These are phyloP conservation scores for Phaeomoniella chlamydospora DNA, from an alignment of 2,329 filamentous ascomycete species.

Conservation along the genomic window DNA sequence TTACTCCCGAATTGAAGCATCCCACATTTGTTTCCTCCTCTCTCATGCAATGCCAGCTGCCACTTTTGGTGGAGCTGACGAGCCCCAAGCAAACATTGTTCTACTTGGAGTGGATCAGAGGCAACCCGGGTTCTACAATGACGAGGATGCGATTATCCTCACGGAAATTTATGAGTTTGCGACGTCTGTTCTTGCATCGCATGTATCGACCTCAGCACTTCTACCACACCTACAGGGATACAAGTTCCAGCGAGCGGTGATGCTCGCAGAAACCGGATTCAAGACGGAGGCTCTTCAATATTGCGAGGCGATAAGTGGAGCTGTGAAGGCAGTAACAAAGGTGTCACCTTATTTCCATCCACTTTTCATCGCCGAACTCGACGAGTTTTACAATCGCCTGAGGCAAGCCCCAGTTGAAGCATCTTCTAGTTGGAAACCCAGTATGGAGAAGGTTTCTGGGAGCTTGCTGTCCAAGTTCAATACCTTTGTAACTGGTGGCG, in stretches of 20 bases:
- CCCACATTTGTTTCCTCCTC: conserved; percentile 88
- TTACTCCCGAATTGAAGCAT: conserved; percentile 81
- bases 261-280: conserved; percentile 70
- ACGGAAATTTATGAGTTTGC: conserved; percentile 94
- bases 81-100: conserved; percentile 63
- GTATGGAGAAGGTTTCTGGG: conserved; percentile 87
- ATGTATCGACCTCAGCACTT: conserved; percentile 36
- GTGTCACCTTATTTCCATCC: conserved; percentile 76
- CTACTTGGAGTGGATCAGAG: conserved; percentile 75
- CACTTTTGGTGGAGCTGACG: conserved; percentile 71
- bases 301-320: conserved; percentile 65
- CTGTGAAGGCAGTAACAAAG: conserved; percentile 68
- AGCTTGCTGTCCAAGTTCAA: conserved; percentile 88
- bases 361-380: conserved; percentile 58
- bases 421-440: conserved; percentile 80
- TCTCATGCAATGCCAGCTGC: conserved; percentile 45
- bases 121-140: conserved; percentile 54
- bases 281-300: conserved; percentile 78
- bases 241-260: conserved; percentile 77
- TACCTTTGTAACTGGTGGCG: conserved; percentile 89
- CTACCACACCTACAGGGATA: conserved; percentile 78
- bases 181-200: conserved; percentile 48
- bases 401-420: conserved; percentile 74
- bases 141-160: conserved; percentile 78
- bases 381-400: conserved; percentile 70